Evolutionary conservation across 2,329 filamentous ascomycete species (phyloP).

Genomic region (Fusarium pseudoanthophilum): DNA sequence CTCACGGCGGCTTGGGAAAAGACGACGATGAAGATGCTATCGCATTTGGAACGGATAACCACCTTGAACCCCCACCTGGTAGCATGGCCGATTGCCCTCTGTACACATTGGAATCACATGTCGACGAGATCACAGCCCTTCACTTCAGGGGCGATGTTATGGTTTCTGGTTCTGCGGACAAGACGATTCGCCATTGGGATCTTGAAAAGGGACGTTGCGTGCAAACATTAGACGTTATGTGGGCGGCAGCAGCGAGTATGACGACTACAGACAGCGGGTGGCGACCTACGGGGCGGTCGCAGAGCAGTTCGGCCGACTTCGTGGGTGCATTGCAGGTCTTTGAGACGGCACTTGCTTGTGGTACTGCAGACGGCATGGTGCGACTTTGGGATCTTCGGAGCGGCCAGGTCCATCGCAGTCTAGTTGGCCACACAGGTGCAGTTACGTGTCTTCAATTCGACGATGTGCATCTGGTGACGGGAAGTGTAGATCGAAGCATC

Average conservation of each 20-base stretch:
- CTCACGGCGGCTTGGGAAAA: constrained; percentile 70
- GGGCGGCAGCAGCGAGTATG: constrained; percentile 86
- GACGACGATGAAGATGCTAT: constrained; percentile 74
- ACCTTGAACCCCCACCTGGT: constrained; percentile 76
- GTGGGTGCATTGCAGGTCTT: constrained; percentile 96
- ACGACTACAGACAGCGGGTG: constrained; percentile 72
- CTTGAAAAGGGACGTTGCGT: constrained; percentile 96
- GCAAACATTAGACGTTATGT: constrained; percentile 96
- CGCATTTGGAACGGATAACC: constrained; percentile 77
- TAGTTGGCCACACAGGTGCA: constrained; percentile 94
- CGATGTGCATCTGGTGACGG: constrained; percentile 93
- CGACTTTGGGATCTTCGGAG: constrained; percentile 95
- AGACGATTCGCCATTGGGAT: constrained; percentile 98
- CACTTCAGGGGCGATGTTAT: constrained; percentile 90
- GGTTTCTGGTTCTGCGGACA: constrained; percentile 95
- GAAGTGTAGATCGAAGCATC: constrained; percentile 91
- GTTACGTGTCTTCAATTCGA: constrained; percentile 97
- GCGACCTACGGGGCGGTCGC: constrained; percentile 75
- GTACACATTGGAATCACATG: constrained; percentile 88
- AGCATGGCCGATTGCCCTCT: constrained; percentile 91
- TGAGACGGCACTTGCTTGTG: constrained; percentile 93
- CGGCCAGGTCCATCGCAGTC: constrained; percentile 94
- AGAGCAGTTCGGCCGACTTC: constrained; percentile 81
- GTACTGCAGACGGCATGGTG: constrained; percentile 97
- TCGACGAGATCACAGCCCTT: constrained; percentile 93